A percentile compares a stretch with the other conserved stretches of the same genome.
Evolutionary conservation across 805 yeast species (phyloP).

Genomic region (Hanseniaspora clermontiae): DNA sequence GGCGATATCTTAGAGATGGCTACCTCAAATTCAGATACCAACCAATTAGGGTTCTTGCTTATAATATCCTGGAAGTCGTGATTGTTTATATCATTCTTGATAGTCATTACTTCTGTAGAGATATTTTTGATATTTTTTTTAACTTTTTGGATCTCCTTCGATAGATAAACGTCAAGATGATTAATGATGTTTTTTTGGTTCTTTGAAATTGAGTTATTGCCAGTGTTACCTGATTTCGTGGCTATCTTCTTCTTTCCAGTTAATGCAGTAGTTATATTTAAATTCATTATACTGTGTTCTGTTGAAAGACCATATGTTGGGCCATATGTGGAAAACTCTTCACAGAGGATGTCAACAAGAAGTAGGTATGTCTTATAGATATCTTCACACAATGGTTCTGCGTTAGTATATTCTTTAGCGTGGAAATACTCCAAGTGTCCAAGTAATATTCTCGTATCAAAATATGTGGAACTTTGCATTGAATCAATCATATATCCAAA

Average conservation of each 20-base stretch:
- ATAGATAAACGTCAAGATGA: conserved; percentile 51
- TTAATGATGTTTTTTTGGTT: conserved; percentile 33
- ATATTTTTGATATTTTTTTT: conserved; percentile 22
- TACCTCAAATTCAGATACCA: conserved; percentile 2
- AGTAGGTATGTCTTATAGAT: neutral
- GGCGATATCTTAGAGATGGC: conserved; percentile 7
- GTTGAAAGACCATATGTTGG: no score
- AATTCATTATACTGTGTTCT: neutral
- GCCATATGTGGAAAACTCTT: neutral
- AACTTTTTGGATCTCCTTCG: conserved; percentile 36
- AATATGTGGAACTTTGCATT: neutral
- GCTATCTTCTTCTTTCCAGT: conserved; percentile 8
- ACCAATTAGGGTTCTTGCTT: conserved; percentile 12
- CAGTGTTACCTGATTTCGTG: neutral
- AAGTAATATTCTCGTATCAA: neutral
- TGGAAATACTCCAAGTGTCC: neutral
- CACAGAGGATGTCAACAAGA: neutral
- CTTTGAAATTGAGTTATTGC: neutral
- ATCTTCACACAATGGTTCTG: neutral
- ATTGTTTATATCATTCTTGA: conserved; percentile 2
- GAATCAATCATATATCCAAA: conserved; percentile 72
- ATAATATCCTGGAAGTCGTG: conserved; percentile 8
- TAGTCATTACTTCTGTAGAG: neutral
- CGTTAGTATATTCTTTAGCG: neutral
- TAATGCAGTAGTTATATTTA: neutral